Evolutionary conservation across 179 eudicot species (phyloP), one percentile per base, ranked within the genome.

Genomic region (Camellia oleifera): DNA sequence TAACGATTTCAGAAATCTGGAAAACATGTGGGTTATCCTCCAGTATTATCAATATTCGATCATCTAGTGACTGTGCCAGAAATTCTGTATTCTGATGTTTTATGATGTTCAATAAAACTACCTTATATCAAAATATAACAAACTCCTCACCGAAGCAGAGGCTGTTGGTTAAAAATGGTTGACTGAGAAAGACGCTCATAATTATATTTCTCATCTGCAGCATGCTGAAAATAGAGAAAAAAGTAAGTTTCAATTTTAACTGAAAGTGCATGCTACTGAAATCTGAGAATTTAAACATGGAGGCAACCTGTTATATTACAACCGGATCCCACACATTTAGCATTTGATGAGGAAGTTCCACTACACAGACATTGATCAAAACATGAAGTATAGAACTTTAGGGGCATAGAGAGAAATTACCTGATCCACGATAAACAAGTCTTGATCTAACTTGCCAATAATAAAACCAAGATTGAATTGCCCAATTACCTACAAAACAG

Each of bases 131-230:
- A 71, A 18, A 62, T 61, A 60, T 61, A 60, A 46, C 18, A 32
- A 76, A 18, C 18, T 69, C 74, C 85, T 32, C 77, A 94, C 97
- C 94, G 79, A 77, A 94, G 90, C 84, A 94, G 90, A 77, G 99
- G 98, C 84, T 96, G 99, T 86, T 92, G 97, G 86, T 94, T 96
- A 84, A 96, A 78, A 83, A 90, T 80, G 62, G 99, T 96, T 58
- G 91, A 85, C 80, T 87, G 91, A 32, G 98, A 88, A 70, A 96
- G 88, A 56, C 86, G 93, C 88, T 96, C 99, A 81, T 85, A 96
- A 85, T 96, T 96, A 87, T 90, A 96, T 84, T 96, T 96, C 88
- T 96, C 99, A 86, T 96, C 99, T 80, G 99, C 99, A 83, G 99
- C 99, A 92, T 96, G 99, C 99, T 96, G 90, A 77, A 10, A 76